Base-by-base conservation (phyloP, 73 alveolate species). In the Effrenium voratum region DNA sequence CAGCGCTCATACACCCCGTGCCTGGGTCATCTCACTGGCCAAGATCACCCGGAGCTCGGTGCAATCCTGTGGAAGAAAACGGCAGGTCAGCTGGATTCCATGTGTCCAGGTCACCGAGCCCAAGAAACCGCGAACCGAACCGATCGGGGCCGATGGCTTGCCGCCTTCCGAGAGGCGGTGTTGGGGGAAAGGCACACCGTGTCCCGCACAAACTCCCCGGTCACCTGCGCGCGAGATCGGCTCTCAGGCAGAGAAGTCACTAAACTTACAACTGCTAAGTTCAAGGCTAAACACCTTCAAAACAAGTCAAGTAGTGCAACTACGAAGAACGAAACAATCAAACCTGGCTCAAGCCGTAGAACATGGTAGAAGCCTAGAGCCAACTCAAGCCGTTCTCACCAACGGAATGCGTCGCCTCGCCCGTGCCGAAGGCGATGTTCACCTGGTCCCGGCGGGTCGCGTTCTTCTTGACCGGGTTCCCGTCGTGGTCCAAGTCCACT, bases 11-110 rank as follows among this genome's bases (percentile, higher is more conserved):
- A 66, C 43, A 28, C 15, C 8, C 43, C 2, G 79, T 16, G 43
- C 79, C 96, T 88, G 63, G 30, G 98, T 91, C 98, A 91, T 91
- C 91, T 91, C 98, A 34, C 91, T 91, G 32, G 98, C 98, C 46
- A 91, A 24, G 41, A 91, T 75, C 81, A 91, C 98, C 3, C 98
- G 98, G 40, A 91, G 98, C 77, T 91, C 96, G 46, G 96, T 88
- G 86, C 96, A 88, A 41, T 88, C 96, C 96, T 88, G 50, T 10
- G 22, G n/a, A 55, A 22, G 3, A 19, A 2, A 8, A 28, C 0
- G 8, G 4, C 30, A 13, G 28, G 28, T 24, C 36, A 24, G 72
- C 34, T 24, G 28, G 72, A 57, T 24, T 57, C 72, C 72, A 32
- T 26, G 72, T 32, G 19, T 6, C 28, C 28, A 2, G 70, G 70